Base-by-base conservation (phyloP, 2,329 filamentous ascomycete species). In the Aspergillus sp. region DNA sequence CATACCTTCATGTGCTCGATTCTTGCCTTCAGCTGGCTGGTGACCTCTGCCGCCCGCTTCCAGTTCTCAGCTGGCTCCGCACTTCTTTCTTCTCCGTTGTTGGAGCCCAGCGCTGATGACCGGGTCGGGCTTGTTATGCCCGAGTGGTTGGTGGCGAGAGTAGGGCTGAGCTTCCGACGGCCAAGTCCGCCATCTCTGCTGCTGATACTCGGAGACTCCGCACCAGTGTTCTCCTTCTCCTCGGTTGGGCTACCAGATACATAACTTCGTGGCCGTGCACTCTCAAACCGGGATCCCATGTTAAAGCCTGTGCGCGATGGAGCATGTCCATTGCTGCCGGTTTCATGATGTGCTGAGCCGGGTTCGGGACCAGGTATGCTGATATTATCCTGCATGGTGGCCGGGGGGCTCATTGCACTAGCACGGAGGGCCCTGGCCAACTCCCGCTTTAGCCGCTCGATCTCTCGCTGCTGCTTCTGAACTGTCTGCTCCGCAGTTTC, bases 1-100 rank as follows among this genome's bases (percentile, higher is more conserved):
- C 49, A 14, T 33, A 58, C 76, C 72, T 96, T 98, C 91, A 98
- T 98, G 69, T 91, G 83, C 68, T 96, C 91, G 60, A 98, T 98
- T 57, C 91, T 78, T 32, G 89, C 86, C 68, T 96, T 98, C 52
- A 98, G 62, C 58, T 95, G 91, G 61, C 88, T 95, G 34, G 91
- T 98, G 36, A 98, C 91, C 66, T 98, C 91, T 2, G 91, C 91
- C 12, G 91, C 91, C 47, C 91, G 73, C 66, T 88, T 93, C 91
- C 91, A 98, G 57, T 88, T 96, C 65, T 98, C 91, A 12, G 80
- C 78, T 1, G 78, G 78, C 29, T 78, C 74, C 11, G 52, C 38
- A 35, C 49, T 59, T 40, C 51, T 46, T 29, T 52, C 53, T 34
- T 52, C 58, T 41, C 55, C 55, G 34, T 57, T 60, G 20, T 52